phyloP scores from a whole-genome alignment of 768 basidiomycete species.

The Lactifluus hygrophoroides region DNA sequence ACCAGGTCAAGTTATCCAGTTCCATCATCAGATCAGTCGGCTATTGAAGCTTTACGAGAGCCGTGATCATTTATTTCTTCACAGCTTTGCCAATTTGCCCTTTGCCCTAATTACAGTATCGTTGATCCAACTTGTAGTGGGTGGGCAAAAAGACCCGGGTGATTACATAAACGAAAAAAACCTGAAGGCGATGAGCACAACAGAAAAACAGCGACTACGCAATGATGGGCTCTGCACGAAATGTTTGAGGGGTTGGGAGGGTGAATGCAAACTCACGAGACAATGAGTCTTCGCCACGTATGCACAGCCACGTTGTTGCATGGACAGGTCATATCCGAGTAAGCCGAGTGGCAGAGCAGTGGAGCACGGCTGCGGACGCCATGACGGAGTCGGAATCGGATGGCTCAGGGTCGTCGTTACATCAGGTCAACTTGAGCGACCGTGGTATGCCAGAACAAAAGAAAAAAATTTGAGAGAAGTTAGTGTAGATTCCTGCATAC shows the following conservation, averaged over 20 bases:
- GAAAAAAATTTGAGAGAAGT: not conserved
- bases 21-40: no score
- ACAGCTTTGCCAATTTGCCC: not conserved
- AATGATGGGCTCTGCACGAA: not conserved
- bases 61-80: not conserved
- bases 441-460: not conserved
- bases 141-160: not conserved
- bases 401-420: not conserved
- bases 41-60: not conserved
- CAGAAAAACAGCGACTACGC: not conserved
- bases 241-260: not conserved
- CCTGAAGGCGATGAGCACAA: not conserved
- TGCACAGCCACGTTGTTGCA: not conserved
- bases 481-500: no score
- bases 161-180: conserved; percentile 3
- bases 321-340: not conserved
- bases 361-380: no score
- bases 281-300: not conserved
- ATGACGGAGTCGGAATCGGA: no score
- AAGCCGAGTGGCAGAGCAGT: no score
- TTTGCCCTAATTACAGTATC: not conserved
- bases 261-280: not conserved
- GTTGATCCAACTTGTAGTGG: not conserved
- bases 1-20: no score
- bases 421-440: not conserved